phyloP scores from a whole-genome alignment of 768 basidiomycete species.

The Mycena sanguinolenta region DNA sequence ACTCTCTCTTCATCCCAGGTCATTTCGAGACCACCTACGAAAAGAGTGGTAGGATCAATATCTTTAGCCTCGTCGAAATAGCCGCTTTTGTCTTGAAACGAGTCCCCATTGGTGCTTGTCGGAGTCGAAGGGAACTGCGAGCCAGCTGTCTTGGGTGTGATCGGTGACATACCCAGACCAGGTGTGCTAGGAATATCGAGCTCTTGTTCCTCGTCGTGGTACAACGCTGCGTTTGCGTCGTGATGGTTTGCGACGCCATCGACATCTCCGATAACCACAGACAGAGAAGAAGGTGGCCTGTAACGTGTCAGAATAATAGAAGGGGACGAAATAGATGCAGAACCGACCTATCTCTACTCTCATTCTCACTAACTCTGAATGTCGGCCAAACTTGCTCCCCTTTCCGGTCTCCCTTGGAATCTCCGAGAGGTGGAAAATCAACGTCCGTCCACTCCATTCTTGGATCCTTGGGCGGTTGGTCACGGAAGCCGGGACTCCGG shows the following conservation, averaged over 20 bases:
- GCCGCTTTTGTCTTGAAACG: constrained; percentile 40
- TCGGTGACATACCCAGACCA: constrained; percentile 60
- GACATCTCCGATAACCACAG: constrained; percentile 27
- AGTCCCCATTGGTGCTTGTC: constrained; percentile 52
- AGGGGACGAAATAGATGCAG: neutral
- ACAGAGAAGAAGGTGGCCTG: constrained; percentile 27
- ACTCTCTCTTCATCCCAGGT: constrained; percentile 81
- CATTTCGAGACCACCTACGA: constrained; percentile 82
- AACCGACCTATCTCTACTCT: constrained; percentile 25
- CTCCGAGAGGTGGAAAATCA: constrained; percentile 53
- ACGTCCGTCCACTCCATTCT: constrained; percentile 49
- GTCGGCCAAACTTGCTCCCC: constrained; percentile 44
- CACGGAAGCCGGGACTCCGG: constrained; percentile 21
- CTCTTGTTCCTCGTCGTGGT: constrained; percentile 47
- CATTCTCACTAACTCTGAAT: constrained; percentile 31
- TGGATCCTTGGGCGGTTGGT: constrained; percentile 10
- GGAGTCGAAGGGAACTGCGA: constrained; percentile 66
- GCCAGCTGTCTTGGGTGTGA: constrained; percentile 65
- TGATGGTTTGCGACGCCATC: constrained; percentile 18
- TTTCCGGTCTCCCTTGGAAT: constrained; percentile 42
- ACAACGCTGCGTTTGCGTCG: constrained; percentile 25
- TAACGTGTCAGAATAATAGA: constrained; percentile 17
- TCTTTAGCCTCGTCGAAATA: constrained; percentile 52
- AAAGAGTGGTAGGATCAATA: constrained; percentile 77
- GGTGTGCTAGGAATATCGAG: constrained; percentile 59